Evolutionary conservation across 179 eudicot genomes (phyloP).

Genomic region (Nepenthes alata): DNA sequence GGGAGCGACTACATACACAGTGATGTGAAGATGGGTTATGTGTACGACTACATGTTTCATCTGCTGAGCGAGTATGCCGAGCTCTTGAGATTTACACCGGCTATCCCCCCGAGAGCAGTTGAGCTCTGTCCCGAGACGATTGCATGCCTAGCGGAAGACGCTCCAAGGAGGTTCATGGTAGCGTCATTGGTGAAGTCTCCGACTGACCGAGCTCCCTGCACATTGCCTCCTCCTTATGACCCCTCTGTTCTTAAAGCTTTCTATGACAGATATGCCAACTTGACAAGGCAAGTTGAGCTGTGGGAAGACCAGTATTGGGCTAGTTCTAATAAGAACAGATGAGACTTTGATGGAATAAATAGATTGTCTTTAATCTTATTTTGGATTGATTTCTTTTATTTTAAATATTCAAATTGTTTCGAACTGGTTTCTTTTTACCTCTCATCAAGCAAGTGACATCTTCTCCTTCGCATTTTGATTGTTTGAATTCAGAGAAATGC

Average conservation of each 20-base stretch:
- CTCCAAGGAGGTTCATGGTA: conserved; percentile 14
- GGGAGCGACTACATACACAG: conserved; percentile 16
- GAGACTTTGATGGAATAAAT: too few relatives aligned
- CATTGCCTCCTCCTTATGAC: conserved; percentile 1
- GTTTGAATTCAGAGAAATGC: too few relatives aligned
- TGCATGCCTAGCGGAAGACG: conserved; percentile 11
- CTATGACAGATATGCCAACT: conserved; percentile 16
- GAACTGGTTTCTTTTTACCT: too few relatives aligned
- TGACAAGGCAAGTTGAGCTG: conserved; percentile 31
- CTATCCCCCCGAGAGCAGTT: conserved; percentile 11
- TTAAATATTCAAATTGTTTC: too few relatives aligned
- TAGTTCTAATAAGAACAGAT: background rate
- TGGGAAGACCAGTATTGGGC: conserved; percentile 36
- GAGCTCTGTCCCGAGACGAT: conserved; percentile 18
- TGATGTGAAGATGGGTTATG: conserved; percentile 17
- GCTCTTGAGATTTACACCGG: conserved; percentile 18
- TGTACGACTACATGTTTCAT: conserved; percentile 27
- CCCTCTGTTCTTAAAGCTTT: conserved; percentile 7
- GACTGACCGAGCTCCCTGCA: conserved; percentile 21
- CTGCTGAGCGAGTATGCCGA: conserved; percentile 19
- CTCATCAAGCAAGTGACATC: too few relatives aligned
- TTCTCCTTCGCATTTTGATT: too few relatives aligned
- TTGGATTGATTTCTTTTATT: too few relatives aligned
- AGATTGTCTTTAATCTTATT: too few relatives aligned
- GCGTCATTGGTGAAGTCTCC: conserved; percentile 24